phyloP scores from a whole-genome alignment of 2,329 filamentous ascomycete genomes.

The Scedosporium aurantiacum region DNA sequence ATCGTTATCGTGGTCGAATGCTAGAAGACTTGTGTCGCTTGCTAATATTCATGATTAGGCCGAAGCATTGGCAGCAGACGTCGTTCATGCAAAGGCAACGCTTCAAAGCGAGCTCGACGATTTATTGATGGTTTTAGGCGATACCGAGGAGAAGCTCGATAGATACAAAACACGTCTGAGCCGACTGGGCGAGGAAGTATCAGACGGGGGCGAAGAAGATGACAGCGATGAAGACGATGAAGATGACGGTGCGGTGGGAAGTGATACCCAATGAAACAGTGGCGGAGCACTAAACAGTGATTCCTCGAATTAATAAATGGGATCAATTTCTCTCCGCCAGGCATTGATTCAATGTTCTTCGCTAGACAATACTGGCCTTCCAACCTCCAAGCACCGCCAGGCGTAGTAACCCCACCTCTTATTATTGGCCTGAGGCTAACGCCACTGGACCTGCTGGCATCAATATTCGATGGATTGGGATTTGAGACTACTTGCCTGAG shows the following conservation, averaged over 20 bases:
- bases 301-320: neutral
- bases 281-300: constrained; percentile 15
- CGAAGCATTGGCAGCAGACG: neutral
- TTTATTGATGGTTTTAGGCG: constrained; percentile 68
- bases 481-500: too few relatives aligned
- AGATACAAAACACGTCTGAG: constrained; percentile 64
- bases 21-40: neutral
- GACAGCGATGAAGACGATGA: constrained; percentile 46
- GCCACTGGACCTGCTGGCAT: too few relatives aligned
- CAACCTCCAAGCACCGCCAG: too few relatives aligned
- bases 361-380: neutral
- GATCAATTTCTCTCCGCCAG: neutral
- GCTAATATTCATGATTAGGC: neutral
- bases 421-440: too few relatives aligned
- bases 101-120: constrained; percentile 71
- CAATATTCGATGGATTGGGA: too few relatives aligned
- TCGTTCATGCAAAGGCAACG: constrained; percentile 46
- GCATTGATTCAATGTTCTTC: neutral
- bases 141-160: constrained; percentile 65
- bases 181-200: constrained; percentile 58
- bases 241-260: constrained; percentile 22
- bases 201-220: constrained; percentile 63
- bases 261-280: constrained; percentile 19
- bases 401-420: too few relatives aligned
- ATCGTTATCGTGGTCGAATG: constrained; percentile 14